Evolutionary conservation across 805 yeast genomes (phyloP).

Genomic region (Yarrowia yakushimensis): DNA sequence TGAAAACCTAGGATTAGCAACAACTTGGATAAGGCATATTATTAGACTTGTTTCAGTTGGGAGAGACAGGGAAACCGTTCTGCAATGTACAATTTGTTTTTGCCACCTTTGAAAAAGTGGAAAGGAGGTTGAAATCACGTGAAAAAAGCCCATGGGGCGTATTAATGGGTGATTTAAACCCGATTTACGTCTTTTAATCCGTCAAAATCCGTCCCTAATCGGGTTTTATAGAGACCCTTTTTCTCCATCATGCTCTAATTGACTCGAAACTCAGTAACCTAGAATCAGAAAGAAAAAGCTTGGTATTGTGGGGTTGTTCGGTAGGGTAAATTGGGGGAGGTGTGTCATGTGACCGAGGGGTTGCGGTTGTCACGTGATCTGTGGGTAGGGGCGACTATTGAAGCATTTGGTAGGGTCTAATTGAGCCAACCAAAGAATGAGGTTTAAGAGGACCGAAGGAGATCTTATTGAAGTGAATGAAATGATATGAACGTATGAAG

Average conservation of each 20-base stretch:
- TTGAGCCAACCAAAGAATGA: too few relatives aligned
- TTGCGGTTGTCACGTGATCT: too few relatives aligned
- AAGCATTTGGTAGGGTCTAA: too few relatives aligned
- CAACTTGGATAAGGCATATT: not conserved
- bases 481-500: too few relatives aligned
- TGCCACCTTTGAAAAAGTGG: not conserved
- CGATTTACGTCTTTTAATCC: not conserved
- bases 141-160: not conserved
- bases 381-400: too few relatives aligned
- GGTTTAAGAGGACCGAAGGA: too few relatives aligned
- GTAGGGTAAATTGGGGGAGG: conserved; percentile 21
- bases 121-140: not conserved
- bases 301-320: conserved; percentile 15
- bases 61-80: not conserved
- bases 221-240: too few relatives aligned
- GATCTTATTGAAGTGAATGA: too few relatives aligned
- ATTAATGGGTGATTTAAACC: not conserved
- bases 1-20: not conserved
- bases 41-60: not conserved
- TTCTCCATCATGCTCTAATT: too few relatives aligned
- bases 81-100: too few relatives aligned
- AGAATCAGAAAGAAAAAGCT: too few relatives aligned
- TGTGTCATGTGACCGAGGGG: too few relatives aligned
- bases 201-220: not conserved
- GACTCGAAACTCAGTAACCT: not conserved